Evolutionary conservation across 805 yeast genomes (phyloP).

Genomic region (Hanseniaspora nectarophila): DNA sequence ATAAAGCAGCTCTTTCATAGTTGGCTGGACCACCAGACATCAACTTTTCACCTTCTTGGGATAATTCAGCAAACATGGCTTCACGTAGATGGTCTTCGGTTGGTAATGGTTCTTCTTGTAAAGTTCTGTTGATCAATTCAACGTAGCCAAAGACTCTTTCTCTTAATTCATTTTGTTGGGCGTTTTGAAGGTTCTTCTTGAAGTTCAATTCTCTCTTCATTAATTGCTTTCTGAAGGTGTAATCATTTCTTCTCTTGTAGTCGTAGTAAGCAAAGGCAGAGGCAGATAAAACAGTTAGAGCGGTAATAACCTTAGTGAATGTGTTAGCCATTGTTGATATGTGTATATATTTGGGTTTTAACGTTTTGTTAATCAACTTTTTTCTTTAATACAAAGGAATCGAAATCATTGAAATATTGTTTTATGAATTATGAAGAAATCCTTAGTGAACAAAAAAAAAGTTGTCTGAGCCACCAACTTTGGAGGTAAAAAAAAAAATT

Average conservation of each 20-base stretch:
- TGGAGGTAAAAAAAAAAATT: not conserved
- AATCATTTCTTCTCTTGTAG: slow-evolving; percentile 71
- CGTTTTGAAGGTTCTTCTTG: slow-evolving; percentile 13
- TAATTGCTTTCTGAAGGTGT: slow-evolving; percentile 69
- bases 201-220: slow-evolving; percentile 53
- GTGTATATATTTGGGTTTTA: not conserved
- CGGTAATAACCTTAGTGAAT: slow-evolving; percentile 26
- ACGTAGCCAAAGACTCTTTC: slow-evolving; percentile 50
- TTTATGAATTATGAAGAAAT: too few relatives aligned
- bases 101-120: slow-evolving; percentile 66
- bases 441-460: too few relatives aligned
- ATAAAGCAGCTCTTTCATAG: slow-evolving; percentile 73
- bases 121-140: slow-evolving; percentile 48
- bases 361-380: too few relatives aligned
- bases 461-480: too few relatives aligned
- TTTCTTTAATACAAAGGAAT: too few relatives aligned
- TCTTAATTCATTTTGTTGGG: slow-evolving; percentile 42
- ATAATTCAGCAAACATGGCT: slow-evolving; percentile 64
- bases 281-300: slow-evolving; percentile 37
- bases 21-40: slow-evolving; percentile 46
- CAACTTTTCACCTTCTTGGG: slow-evolving; percentile 74
- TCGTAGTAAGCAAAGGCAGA: slow-evolving; percentile 69
- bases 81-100: slow-evolving; percentile 58
- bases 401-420: too few relatives aligned
- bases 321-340: not conserved